phyloP scores from a whole-genome alignment of 129 eudicot species.

The Calendula officinalis region DNA sequence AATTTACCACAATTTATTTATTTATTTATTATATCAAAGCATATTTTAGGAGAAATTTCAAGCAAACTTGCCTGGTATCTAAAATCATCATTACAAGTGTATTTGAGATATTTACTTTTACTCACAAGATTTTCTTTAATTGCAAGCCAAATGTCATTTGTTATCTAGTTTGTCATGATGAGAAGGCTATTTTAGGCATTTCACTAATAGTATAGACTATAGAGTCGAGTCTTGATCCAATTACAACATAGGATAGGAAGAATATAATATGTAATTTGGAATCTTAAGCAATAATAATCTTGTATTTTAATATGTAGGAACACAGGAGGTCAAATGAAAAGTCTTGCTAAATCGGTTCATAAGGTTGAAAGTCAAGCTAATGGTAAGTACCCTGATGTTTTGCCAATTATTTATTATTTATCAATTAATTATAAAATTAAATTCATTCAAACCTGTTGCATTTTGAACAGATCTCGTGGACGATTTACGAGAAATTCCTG shows the following conservation, averaged over 20 bases:
- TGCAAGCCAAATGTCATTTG: conserved; percentile 4
- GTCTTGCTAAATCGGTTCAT: conserved; percentile 65
- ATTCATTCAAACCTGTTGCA: background rate
- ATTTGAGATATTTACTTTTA: conserved; percentile 1
- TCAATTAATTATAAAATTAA: background rate
- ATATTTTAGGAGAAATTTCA: background rate
- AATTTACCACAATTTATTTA: background rate
- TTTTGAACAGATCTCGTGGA: conserved; percentile 63
- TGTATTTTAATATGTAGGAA: conserved; percentile 36
- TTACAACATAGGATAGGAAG: background rate
- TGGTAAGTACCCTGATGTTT: conserved; percentile 42
- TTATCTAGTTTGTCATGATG: background rate
- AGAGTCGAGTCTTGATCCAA: conserved; percentile 1
- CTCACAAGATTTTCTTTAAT: background rate
- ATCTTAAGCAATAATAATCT: conserved; percentile 16
- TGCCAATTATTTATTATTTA: background rate
- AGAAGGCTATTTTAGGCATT: conserved; percentile 5
- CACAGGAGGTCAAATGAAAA: conserved; percentile 65
- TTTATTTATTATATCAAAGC: conserved; percentile 7
- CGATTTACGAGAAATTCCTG: conserved; percentile 75
- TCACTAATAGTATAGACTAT: background rate
- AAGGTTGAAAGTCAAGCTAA: conserved; percentile 72
- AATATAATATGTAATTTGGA: conserved; percentile 11
- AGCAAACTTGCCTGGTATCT: background rate
- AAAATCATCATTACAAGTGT: conserved; percentile 6